Conservation (phyloP, 176 grass and related monocot genomes). For the Pharus latifolius region DNA sequence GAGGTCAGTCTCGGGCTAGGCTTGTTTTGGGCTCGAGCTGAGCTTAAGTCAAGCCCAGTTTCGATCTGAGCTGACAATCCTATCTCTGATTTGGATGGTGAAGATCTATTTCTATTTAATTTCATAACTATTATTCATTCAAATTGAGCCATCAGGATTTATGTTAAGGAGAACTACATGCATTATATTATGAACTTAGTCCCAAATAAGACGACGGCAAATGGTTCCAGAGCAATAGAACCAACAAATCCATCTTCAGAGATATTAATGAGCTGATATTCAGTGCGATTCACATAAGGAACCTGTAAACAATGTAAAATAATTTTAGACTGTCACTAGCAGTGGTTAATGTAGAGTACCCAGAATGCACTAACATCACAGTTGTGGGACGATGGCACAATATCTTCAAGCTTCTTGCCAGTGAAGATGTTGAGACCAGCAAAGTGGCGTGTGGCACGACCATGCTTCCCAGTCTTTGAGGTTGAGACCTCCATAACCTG, state of each 20-base stretch:
- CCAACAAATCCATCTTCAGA: constrained; percentile 65
- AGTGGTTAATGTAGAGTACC: not conserved
- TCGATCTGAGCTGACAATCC: no score
- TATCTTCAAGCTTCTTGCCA: constrained; percentile 47
- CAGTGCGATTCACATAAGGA: constrained; percentile 38
- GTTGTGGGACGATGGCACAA: constrained; percentile 52
- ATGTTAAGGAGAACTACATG: not conserved
- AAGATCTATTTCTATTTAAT: no score
- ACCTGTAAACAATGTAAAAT: constrained; percentile 14
- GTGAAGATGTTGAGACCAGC: constrained; percentile 43
- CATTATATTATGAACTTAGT: not conserved
- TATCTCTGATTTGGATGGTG: no score
- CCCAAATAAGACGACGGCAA: not conserved
- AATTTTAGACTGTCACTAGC: not conserved
- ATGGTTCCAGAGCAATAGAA: not conserved
- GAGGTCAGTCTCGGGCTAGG: no score
- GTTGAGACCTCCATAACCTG: constrained; percentile 51
- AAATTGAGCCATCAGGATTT: not conserved
- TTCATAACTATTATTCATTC: not conserved
- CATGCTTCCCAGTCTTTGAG: constrained; percentile 56
- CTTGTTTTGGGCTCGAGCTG: no score
- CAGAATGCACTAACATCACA: constrained; percentile 38
- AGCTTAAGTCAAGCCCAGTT: no score
- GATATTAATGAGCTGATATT: constrained; percentile 59
- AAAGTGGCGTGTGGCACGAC: constrained; percentile 48